Base-by-base conservation (phyloP, 108 stramenopile species). In the Aurantiochytrium sp. region DNA sequence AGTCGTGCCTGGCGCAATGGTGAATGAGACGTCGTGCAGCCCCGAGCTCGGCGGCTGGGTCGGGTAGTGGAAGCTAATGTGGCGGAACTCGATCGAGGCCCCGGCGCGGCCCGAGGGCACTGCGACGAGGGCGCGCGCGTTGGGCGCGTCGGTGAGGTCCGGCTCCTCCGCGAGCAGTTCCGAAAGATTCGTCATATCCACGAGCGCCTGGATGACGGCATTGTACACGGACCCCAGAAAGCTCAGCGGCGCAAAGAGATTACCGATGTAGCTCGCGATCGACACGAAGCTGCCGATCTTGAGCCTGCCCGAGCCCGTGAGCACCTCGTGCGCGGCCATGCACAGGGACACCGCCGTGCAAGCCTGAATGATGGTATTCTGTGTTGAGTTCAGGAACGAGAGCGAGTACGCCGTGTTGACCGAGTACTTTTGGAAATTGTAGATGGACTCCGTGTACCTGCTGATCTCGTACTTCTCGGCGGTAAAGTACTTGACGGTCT, bases 401-500 rank as follows among this genome's bases (percentile, higher is more conserved):
- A 98, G 90, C 32, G 93, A 94, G n/a, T 94, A 95, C 85, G 96
- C 95, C 8, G 97, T 96, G 81, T 93, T 90, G 22, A 96, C 94
- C 87, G 86, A 92, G 85, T 94, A 93, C 15, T 52, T 86, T 92
- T 98, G 98, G 89, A 93, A 98, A 24, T 90, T 90, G 42, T 89
- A 68, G 22, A 98, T 96, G 55, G 93, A 89, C 19, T 91, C 92
- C 54, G 90, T 91, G 68, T 95, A 97, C 55, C 95, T 90, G 37
- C 91, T 87, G n/a, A 91, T 89, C 87, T 98, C 98, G 68, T 93
- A 97, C 39, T 89, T 89, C 92, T 99, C 98, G 15, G 94, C 95
- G 5, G 97, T 97, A 85, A 99, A 99, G 85, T 96, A 96, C 86
- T 99, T 99, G 52, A 99, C 98, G 21, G 96, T 97, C 90, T 99